phyloP scores from a whole-genome alignment of 176 grass and related monocot genomes.

The Musa acuminata region DNA sequence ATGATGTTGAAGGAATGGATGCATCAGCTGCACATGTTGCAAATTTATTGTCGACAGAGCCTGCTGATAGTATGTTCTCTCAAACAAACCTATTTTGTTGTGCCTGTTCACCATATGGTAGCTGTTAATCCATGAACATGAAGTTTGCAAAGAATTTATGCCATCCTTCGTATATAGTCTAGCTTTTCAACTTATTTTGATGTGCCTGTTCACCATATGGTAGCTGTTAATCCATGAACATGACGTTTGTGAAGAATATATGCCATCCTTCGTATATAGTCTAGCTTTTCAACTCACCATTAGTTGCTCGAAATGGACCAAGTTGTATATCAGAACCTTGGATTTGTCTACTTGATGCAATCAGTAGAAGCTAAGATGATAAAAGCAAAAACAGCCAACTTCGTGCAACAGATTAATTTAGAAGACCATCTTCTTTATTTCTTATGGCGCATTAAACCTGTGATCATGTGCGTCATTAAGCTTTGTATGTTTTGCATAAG shows the following conservation, averaged over 20 bases:
- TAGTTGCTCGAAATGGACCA: not conserved
- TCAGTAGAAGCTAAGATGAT: no score
- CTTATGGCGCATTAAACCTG: no score
- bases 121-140: not conserved
- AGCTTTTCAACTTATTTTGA: not conserved
- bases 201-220: no score
- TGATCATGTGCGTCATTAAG: no score
- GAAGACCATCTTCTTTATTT: no score
- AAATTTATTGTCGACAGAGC: conserved; percentile 91
- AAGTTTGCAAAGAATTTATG: not conserved
- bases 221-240: not conserved
- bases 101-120: not conserved
- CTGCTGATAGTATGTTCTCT: conserved; percentile 62
- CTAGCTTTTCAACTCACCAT: not conserved
- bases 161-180: not conserved
- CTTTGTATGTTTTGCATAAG: not conserved
- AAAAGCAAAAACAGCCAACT: no score
- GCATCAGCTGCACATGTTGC: conserved; percentile 87
- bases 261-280: not conserved
- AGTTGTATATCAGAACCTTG: not conserved
- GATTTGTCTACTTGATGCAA: no score
- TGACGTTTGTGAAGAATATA: not conserved
- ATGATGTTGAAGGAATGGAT: conserved; percentile 84
- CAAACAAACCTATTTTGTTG: not conserved
- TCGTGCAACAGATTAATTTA: no score